Percentiles rank a stretch among this genome's conserved stretches.
These are phyloP conservation scores for Kluyveromyces nonfermentans DNA, from an alignment of 805 yeast species.

Conservation along the genomic window DNA sequence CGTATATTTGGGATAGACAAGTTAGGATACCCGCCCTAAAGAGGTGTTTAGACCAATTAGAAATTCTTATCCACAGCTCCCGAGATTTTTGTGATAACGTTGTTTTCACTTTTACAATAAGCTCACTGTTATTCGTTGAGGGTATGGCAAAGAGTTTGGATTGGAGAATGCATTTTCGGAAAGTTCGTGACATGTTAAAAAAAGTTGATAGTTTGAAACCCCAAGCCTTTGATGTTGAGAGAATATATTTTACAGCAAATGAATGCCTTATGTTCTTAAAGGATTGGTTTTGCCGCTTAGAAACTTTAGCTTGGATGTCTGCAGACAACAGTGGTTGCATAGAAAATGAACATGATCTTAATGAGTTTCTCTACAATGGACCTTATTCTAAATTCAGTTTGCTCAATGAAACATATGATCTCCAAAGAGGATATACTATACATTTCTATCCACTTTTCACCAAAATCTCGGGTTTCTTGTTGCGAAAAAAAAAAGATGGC, in stretches of 20 bases:
- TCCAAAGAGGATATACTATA: constrained; percentile 1
- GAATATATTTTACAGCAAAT: constrained; percentile 1
- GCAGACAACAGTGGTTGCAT: constrained; percentile 9
- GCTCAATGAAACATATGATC: neutral
- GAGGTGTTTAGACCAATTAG: constrained; percentile 5
- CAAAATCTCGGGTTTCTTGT: neutral
- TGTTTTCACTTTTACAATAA: constrained; percentile 5
- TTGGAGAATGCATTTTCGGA: constrained; percentile 9
- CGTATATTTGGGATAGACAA: constrained; percentile 8
- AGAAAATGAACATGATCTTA: neutral
- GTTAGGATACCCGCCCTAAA: constrained; percentile 9
- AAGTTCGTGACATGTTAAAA: constrained; percentile 2
- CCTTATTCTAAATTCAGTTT: constrained; percentile 3
- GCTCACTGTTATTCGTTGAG: constrained; percentile 6
- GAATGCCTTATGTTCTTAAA: constrained; percentile 4
- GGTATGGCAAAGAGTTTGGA: constrained; percentile 1
- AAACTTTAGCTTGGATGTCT: constrained; percentile 7
- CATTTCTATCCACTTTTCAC: constrained; percentile 1
- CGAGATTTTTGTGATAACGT: constrained; percentile 2
- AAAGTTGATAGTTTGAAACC: constrained; percentile 2
- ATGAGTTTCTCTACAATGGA: neutral
- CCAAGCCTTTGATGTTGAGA: neutral
- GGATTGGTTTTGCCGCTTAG: constrained; percentile 6
- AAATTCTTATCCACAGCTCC: neutral
- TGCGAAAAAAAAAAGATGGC: neutral